phyloP scores from a whole-genome alignment of 164 flowering plant species.

The Magnolia sinica region DNA sequence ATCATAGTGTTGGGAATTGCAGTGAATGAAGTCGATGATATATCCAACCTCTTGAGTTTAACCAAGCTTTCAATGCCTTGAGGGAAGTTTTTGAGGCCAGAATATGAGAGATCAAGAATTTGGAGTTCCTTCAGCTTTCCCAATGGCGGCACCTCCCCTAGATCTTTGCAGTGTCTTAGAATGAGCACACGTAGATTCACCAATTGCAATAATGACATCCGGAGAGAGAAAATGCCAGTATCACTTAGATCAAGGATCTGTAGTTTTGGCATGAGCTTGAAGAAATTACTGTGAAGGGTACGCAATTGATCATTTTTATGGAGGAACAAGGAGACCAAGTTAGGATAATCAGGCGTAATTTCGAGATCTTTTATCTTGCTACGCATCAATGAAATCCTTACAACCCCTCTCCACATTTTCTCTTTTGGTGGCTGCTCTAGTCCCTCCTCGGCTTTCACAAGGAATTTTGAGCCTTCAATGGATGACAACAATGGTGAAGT shows the following conservation, averaged over 20 bases:
- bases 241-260: background rate
- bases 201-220: background rate
- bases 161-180: background rate
- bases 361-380: background rate
- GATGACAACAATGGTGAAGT: constrained; percentile 1
- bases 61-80: background rate
- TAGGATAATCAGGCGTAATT: background rate
- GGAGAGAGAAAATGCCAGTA: background rate
- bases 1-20: background rate
- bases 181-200: background rate
- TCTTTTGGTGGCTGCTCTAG: background rate
- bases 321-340: constrained; percentile 1
- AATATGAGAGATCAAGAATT: background rate
- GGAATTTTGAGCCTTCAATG: background rate
- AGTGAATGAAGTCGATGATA: background rate
- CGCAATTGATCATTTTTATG: background rate
- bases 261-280: background rate
- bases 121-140: constrained; percentile 3
- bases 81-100: background rate
- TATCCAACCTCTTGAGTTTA: background rate
- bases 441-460: background rate
- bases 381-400: background rate
- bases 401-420: background rate
- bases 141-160: background rate
- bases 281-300: background rate